Evolutionary conservation across 192 early-diverging fungal species (phyloP).

Genomic region (Backusella tuberculispora): DNA sequence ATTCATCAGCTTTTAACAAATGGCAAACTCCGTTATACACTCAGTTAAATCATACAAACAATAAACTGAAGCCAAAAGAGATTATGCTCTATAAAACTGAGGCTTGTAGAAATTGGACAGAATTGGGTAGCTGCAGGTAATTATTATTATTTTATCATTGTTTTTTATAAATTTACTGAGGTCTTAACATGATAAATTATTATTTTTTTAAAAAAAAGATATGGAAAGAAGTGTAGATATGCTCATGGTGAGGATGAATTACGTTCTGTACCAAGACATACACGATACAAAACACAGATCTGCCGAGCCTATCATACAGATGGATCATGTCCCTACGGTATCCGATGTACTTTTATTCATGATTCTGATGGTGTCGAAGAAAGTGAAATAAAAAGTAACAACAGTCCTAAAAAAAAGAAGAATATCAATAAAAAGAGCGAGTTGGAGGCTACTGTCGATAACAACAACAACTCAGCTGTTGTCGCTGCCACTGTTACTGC

Average conservation of each 20-base stretch:
- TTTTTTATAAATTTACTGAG: neutral
- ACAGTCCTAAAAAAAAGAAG: neutral
- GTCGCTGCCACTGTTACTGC: neutral
- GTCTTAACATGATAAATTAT: neutral
- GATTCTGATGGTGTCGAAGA: constrained; percentile 27
- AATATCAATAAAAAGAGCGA: constrained; percentile 1
- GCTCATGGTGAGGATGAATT: constrained; percentile 86
- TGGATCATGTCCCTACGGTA: constrained; percentile 93
- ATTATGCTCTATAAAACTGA: constrained; percentile 51
- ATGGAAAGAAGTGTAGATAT: constrained; percentile 93
- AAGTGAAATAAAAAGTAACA: neutral
- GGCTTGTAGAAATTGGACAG: constrained; percentile 52
- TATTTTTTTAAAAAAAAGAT: constrained; percentile 53
- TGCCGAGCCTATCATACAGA: constrained; percentile 90
- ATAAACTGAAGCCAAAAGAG: constrained; percentile 39
- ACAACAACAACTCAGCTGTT: too few species aligned
- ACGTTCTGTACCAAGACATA: constrained; percentile 80
- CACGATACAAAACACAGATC: constrained; percentile 94
- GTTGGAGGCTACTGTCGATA: neutral
- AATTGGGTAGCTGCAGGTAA: constrained; percentile 49
- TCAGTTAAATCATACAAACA: neutral
- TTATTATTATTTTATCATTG: constrained; percentile 2
- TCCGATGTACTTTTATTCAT: constrained; percentile 95
- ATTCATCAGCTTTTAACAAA: neutral
- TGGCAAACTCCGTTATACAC: constrained; percentile 4